phyloP scores from a whole-genome alignment of 768 basidiomycete species.

The Termitomyces sp. region DNA sequence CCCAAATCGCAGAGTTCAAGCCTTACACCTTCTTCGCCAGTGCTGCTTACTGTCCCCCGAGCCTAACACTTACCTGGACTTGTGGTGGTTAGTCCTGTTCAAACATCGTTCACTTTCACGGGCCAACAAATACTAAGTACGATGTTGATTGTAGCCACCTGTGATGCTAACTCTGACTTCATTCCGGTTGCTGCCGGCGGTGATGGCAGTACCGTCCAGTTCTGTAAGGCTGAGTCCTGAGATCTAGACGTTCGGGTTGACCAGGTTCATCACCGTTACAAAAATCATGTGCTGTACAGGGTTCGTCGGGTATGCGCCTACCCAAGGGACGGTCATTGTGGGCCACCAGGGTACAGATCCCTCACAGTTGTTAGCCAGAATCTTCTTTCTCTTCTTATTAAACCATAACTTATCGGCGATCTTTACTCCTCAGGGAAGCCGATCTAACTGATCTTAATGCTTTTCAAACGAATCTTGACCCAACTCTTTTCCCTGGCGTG shows the following conservation, averaged over 20 bases:
- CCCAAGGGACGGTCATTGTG: constrained; percentile 35
- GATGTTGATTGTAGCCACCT: constrained; percentile 33
- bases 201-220: constrained; percentile 37
- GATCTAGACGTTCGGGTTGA: too few species aligned
- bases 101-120: neutral
- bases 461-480: constrained; percentile 13
- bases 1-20: constrained; percentile 33
- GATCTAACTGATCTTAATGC: constrained; percentile 19
- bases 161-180: constrained; percentile 44
- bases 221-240: constrained; percentile 23
- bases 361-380: constrained; percentile 26
- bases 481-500: constrained; percentile 23
- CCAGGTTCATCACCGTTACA: neutral
- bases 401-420: neutral
- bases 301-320: constrained; percentile 26
- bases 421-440: constrained; percentile 21
- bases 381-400: neutral
- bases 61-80: constrained; percentile 37
- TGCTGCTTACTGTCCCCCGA: constrained; percentile 37
- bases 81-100: constrained; percentile 36
- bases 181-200: constrained; percentile 47
- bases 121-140: neutral
- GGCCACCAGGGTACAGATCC: constrained; percentile 41
- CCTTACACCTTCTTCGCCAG: constrained; percentile 42
- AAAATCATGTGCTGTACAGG: constrained; percentile 5